These are phyloP conservation scores for Globisporangium nodosum DNA, from an alignment of 352 stramenopile genomes.

Conservation along the genomic window DNA sequence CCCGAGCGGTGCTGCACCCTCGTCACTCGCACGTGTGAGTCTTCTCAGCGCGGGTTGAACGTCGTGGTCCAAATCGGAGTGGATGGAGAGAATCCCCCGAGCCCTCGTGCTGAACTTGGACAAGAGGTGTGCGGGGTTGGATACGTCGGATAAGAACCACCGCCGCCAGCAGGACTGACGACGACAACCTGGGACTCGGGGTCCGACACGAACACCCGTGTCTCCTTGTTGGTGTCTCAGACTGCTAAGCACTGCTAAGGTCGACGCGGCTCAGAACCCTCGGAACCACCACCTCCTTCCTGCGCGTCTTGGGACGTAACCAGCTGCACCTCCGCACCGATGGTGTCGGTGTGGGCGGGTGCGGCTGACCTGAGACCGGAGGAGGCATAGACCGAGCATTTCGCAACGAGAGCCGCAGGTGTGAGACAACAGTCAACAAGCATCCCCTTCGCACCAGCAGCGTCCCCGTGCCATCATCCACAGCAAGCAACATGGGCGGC, in stretches of 20 bases:
- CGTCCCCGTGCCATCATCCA: not conserved
- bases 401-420: not conserved
- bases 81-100: no score
- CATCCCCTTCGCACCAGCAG: not conserved
- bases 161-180: no score
- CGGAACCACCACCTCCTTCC: not conserved
- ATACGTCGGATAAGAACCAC: no score
- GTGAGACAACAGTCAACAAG: conserved; percentile 1
- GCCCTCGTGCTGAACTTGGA: no score
- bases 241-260: not conserved
- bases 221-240: not conserved
- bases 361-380: not conserved
- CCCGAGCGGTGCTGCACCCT: no score
- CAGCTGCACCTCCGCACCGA: not conserved
- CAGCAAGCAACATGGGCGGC: conserved; percentile 1
- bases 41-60: no score
- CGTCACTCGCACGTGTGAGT: no score
- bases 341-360: not conserved
- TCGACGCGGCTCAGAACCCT: not conserved
- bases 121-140: no score
- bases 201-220: not conserved
- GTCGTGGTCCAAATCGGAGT: no score
- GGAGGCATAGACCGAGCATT: conserved; percentile 2
- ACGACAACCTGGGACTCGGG: no score
- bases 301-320: not conserved